Percentiles rank a stretch among this genome's conserved stretches.
These are phyloP conservation scores for Dictyostelium brefeldianum DNA, from an alignment of 78 protist genomes.

Conservation along the genomic window DNA sequence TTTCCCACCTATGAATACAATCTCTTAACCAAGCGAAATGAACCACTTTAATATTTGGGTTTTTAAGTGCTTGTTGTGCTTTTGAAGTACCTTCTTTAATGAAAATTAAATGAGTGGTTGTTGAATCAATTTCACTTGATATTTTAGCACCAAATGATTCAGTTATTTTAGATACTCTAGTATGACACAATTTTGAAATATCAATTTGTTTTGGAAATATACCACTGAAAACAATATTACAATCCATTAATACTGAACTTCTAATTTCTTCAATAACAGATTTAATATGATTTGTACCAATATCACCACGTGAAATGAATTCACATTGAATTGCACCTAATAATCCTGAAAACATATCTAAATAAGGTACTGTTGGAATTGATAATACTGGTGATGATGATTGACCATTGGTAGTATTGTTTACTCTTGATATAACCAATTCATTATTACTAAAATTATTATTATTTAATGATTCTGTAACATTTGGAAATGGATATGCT, in stretches of 20 bases:
- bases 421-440: neutral
- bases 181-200: constrained; percentile 15
- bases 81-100: constrained; percentile 76
- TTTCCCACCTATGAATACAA: constrained; percentile 67
- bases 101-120: constrained; percentile 62
- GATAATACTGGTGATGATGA: neutral
- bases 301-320: constrained; percentile 14
- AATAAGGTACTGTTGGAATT: constrained; percentile 4
- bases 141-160: constrained; percentile 80
- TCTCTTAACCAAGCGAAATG: constrained; percentile 73
- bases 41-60: constrained; percentile 63
- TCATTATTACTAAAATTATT: constrained; percentile 11
- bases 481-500: constrained; percentile 35
- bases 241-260: constrained; percentile 38
- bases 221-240: constrained; percentile 76
- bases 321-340: constrained; percentile 26
- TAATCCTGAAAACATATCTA: constrained; percentile 52
- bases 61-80: constrained; percentile 56
- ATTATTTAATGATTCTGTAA: constrained; percentile 11
- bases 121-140: constrained; percentile 38
- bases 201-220: constrained; percentile 75
- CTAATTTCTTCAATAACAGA: constrained; percentile 14
- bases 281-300: neutral
- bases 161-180: constrained; percentile 39
- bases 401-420: neutral